These are phyloP conservation scores for Penicillium cataractarum DNA, from an alignment of 495 filamentous ascomycete genomes.

Conservation along the genomic window DNA sequence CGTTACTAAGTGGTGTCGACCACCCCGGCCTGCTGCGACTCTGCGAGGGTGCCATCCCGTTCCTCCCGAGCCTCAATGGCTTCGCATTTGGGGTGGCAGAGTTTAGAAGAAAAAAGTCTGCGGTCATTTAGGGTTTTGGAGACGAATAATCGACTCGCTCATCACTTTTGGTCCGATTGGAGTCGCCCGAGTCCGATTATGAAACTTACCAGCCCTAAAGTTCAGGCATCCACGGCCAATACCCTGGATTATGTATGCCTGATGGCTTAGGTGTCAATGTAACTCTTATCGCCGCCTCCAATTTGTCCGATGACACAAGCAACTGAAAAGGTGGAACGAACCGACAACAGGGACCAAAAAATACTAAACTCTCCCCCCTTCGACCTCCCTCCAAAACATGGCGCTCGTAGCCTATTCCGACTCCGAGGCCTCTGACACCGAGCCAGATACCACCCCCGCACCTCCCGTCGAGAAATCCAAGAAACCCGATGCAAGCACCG, in stretches of 20 bases:
- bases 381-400: conserved; percentile 53
- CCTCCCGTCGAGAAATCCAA: conserved; percentile 42
- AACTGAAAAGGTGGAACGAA: too few species aligned
- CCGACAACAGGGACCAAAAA: too few species aligned
- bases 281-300: background rate
- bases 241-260: background rate
- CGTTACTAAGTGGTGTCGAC: conserved; percentile 22
- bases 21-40: background rate
- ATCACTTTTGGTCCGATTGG: background rate
- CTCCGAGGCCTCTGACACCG: conserved; percentile 75
- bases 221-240: background rate
- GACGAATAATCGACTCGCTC: background rate
- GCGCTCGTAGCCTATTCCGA: conserved; percentile 82
- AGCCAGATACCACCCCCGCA: conserved; percentile 38
- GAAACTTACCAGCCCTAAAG: background rate
- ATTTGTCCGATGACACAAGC: background rate
- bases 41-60: conserved; percentile 8
- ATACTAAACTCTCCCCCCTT: background rate
- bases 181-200: background rate
- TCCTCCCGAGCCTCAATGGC: background rate
- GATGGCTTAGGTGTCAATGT: background rate
- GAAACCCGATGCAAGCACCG: conserved; percentile 65
- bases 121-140: background rate
- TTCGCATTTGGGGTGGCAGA: conserved; percentile 4
- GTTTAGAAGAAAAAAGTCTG: background rate